Evolutionary conservation across 345 rosid species (phyloP), one percentile per base, ranked within the genome.

Genomic region (Aquilaria malaccensis): DNA sequence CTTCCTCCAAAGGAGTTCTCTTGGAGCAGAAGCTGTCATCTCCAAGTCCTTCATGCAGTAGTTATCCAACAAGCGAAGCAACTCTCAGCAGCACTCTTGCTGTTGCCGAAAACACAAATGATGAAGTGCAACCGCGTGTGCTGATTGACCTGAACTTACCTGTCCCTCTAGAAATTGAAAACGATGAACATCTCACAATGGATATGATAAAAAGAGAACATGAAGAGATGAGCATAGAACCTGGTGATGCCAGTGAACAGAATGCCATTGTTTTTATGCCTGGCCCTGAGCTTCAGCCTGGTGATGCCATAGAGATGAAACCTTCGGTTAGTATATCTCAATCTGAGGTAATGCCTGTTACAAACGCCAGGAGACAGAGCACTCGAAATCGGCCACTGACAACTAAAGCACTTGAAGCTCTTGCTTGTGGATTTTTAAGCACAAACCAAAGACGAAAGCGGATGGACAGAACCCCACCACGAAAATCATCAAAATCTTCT

Each of bases 331-430:
- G 4, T 37, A 37, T 37, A 9, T 9, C 43, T 37, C 43, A 37
- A 37, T 4, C 43, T 37, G 75, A 52, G 70, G 74, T 70, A 61
- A 75, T 66, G 50, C 60, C 76, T 56, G 32, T 30, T 32, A 49
- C 50, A 59, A 72, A 62, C 61, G 49, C 66, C 33, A 69, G 83
- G 55, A 74, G 88, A 68, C 85, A 80, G 22, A 75, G 88, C 68
- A 80, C 77, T 11, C 71, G 88, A 70, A 83, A 69, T 67, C 63
- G 85, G 13, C 83, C 82, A 13, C 71, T 58, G 56, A 80, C 85
- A 33, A 62, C 80, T 2, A 83, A 81, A 76, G 88, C 88, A 11
- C 75, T 83, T 60, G 88, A 83, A 73, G 88, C 88, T 50, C 63
- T 76, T 57, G 85, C 83, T 41, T 66, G 57, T 41, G 88, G 81